Conservation (phyloP, 129 eudicot genomes). For the Tanacetum coccineum region DNA sequence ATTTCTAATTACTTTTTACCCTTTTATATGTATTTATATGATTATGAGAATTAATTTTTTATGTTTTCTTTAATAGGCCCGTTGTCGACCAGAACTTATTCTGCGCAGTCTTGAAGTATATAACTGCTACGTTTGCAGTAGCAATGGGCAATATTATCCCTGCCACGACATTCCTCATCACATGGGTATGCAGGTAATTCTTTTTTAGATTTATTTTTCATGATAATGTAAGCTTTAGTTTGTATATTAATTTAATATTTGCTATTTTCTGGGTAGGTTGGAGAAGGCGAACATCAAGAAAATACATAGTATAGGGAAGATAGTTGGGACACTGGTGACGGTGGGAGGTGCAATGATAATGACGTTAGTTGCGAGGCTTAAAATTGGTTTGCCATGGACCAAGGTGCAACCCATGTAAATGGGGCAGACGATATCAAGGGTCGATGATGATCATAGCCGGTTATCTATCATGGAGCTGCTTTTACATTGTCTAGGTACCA, state of each 20-base stretch:
- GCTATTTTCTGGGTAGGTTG: conserved; percentile 18
- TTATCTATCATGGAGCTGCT: conserved; percentile 30
- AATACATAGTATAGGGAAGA: too few relatives aligned
- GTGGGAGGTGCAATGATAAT: conserved; percentile 80
- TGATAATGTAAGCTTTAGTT: background rate
- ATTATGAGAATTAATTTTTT: too few relatives aligned
- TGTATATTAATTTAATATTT: background rate
- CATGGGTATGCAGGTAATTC: conserved; percentile 59
- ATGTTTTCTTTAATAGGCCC: too few relatives aligned
- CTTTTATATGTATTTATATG: too few relatives aligned
- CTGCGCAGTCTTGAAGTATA: conserved; percentile 57
- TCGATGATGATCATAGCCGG: conserved; percentile 37
- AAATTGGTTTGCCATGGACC: conserved; percentile 38
- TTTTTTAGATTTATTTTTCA: too few relatives aligned
- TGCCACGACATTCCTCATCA: conserved; percentile 59
- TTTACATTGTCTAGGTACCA: conserved; percentile 39
- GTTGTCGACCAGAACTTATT: too few relatives aligned
- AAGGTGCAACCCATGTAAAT: conserved; percentile 20
- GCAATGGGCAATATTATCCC: conserved; percentile 72
- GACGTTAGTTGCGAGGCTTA: conserved; percentile 51
- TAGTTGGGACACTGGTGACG: too few relatives aligned
- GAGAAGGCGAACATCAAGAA: too few relatives aligned
- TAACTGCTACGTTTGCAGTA: conserved; percentile 57
- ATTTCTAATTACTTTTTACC: too few relatives aligned
- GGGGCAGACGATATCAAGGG: conserved; percentile 33